A percentile compares a stretch with the other conserved stretches of the same genome.
Conservation (phyloP, 768 basidiomycete genomes). For the Boletus barrowsii region DNA sequence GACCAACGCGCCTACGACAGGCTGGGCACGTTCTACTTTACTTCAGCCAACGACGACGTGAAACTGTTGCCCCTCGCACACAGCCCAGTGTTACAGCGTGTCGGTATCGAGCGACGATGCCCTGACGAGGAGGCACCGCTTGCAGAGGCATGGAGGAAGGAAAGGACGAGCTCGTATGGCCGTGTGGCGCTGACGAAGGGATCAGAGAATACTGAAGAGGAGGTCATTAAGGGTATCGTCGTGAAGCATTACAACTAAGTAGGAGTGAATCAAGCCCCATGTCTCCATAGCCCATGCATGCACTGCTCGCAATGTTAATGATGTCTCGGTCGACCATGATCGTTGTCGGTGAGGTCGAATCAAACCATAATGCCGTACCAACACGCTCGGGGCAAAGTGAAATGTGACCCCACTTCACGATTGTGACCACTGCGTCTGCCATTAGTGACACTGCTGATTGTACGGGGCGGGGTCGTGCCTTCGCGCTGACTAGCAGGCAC, state of each 20-base stretch:
- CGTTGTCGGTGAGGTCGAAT: too few relatives aligned
- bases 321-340: too few relatives aligned
- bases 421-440: too few relatives aligned
- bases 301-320: too few relatives aligned
- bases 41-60: slow-evolving; percentile 49
- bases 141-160: slow-evolving; percentile 50
- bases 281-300: too few relatives aligned
- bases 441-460: too few relatives aligned
- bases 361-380: too few relatives aligned
- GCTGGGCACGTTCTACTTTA: slow-evolving; percentile 57
- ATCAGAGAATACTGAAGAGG: slow-evolving; percentile 48
- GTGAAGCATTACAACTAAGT: slow-evolving; percentile 55
- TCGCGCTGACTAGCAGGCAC: too few relatives aligned
- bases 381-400: too few relatives aligned
- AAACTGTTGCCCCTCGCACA: slow-evolving; percentile 41
- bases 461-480: too few relatives aligned
- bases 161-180: slow-evolving; percentile 50
- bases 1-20: slow-evolving; percentile 49
- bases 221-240: slow-evolving; percentile 49
- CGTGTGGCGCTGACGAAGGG: slow-evolving; percentile 39
- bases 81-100: slow-evolving; percentile 47
- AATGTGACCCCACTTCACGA: too few relatives aligned
- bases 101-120: slow-evolving; percentile 37
- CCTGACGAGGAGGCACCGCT: slow-evolving; percentile 42
- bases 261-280: neutral